These are phyloP conservation scores for Rhododendron kiyosumense DNA, from an alignment of 148 eudicot species.

Conservation along the genomic window DNA sequence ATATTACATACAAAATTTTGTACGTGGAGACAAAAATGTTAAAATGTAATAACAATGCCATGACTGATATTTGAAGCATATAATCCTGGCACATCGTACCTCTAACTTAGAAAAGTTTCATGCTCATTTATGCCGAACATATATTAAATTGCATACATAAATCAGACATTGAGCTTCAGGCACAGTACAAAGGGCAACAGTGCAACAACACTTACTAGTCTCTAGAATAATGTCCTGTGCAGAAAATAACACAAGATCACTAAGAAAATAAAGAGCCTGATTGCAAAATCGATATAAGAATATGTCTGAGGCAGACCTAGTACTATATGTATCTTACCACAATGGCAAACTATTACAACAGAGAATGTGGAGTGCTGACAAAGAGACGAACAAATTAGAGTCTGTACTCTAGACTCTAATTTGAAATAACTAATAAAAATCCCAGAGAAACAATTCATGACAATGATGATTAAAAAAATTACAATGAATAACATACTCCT, in stretches of 20 bases:
- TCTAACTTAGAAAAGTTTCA: not conserved
- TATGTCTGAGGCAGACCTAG: not conserved
- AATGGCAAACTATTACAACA: not conserved
- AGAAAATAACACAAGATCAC: not conserved
- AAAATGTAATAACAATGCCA: too few species aligned
- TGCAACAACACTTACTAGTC: not conserved
- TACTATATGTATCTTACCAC: not conserved
- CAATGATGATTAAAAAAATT: not conserved
- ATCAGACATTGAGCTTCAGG: not conserved
- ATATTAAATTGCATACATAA: not conserved
- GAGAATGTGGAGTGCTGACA: too few species aligned
- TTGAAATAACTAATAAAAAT: not conserved
- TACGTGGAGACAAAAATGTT: not conserved
- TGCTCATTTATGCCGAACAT: not conserved
- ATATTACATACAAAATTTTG: not conserved
- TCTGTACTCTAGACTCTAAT: not conserved
- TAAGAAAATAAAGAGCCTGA: not conserved
- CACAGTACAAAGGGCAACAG: not conserved
- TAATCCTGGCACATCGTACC: not conserved
- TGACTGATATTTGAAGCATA: not conserved
- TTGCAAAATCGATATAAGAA: not conserved
- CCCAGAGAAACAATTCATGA: not conserved
- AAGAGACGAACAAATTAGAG: not conserved
- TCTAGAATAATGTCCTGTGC: not conserved
- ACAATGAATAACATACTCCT: not conserved